phyloP scores from a whole-genome alignment of 148 eudicot species.

The Chenopodium berlandieri region DNA sequence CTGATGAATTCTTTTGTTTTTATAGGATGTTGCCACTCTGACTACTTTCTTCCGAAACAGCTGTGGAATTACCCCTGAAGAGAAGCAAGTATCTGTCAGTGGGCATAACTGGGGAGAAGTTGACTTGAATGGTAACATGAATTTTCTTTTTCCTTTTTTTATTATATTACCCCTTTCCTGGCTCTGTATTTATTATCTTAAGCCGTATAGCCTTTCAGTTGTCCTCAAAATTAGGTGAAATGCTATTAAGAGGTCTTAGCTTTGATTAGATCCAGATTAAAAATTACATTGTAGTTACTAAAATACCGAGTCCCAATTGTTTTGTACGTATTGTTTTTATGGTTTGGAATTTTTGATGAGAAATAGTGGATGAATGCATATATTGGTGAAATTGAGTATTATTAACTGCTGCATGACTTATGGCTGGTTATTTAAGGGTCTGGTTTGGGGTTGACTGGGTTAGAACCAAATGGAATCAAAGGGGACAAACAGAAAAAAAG shows the following conservation, averaged over 20 bases:
- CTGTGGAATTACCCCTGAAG: constrained; percentile 72
- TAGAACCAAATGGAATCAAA: background rate
- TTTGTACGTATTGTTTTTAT: too few relatives aligned
- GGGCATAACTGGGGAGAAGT: constrained; percentile 98
- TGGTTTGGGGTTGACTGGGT: background rate
- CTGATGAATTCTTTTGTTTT: background rate
- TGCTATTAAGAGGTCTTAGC: background rate
- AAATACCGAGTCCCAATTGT: too few relatives aligned
- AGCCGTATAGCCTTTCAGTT: background rate
- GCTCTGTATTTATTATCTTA: background rate
- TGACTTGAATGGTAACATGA: constrained; percentile 62
- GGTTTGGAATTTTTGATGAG: too few relatives aligned
- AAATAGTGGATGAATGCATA: background rate
- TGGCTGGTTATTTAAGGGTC: background rate
- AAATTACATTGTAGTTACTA: too few relatives aligned
- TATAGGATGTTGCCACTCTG: constrained; percentile 78
- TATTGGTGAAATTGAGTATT: background rate
- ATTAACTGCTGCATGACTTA: background rate
- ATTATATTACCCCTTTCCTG: background rate
- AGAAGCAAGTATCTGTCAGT: constrained; percentile 88
- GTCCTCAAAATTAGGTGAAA: background rate
- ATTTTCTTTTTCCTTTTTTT: background rate
- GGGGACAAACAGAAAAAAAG: background rate
- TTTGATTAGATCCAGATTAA: background rate
- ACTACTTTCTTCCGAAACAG: constrained; percentile 60